These are phyloP conservation scores for Chloris gayana DNA, from an alignment of 176 grass and related monocot species.

Conservation along the genomic window DNA sequence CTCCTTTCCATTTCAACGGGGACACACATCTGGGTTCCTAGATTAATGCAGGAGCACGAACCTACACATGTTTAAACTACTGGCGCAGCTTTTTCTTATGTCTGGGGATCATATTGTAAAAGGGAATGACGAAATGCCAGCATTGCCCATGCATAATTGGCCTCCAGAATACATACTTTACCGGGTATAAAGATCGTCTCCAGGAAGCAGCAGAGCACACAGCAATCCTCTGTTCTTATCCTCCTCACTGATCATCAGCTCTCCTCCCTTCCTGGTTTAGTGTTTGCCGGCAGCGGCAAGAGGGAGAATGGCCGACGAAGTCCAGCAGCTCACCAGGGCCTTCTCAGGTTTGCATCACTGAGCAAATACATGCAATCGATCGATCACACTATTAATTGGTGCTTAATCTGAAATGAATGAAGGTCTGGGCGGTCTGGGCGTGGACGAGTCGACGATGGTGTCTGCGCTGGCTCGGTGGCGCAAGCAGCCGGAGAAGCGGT, in stretches of 20 bases:
- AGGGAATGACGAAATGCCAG: slow-evolving; percentile 14
- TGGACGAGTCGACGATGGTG: slow-evolving; percentile 74
- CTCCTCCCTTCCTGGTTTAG: background rate
- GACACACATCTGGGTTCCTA: no score
- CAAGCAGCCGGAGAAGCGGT: slow-evolving; percentile 73
- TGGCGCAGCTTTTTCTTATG: slow-evolving; percentile 5
- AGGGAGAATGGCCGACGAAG: slow-evolving; percentile 55
- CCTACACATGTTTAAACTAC: slow-evolving; percentile 27
- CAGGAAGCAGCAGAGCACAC: background rate
- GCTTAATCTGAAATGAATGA: background rate
- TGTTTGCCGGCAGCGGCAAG: background rate
- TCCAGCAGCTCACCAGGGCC: slow-evolving; percentile 75
- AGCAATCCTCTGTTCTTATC: background rate
- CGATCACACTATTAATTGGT: background rate
- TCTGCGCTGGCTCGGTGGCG: slow-evolving; percentile 65
- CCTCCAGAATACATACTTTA: slow-evolving; percentile 16
- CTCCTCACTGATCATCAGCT: background rate
- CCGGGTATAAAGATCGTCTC: slow-evolving; percentile 59
- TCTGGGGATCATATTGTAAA: background rate
- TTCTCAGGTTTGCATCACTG: slow-evolving; percentile 70
- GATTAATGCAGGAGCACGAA: slow-evolving; percentile 14
- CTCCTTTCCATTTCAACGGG: slow-evolving; percentile 9
- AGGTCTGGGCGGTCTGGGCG: slow-evolving; percentile 78
- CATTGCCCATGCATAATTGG: slow-evolving; percentile 38
- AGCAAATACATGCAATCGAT: background rate